These are phyloP conservation scores for Crotalaria pallida DNA, from an alignment of 306 rosid species.

Conservation along the genomic window DNA sequence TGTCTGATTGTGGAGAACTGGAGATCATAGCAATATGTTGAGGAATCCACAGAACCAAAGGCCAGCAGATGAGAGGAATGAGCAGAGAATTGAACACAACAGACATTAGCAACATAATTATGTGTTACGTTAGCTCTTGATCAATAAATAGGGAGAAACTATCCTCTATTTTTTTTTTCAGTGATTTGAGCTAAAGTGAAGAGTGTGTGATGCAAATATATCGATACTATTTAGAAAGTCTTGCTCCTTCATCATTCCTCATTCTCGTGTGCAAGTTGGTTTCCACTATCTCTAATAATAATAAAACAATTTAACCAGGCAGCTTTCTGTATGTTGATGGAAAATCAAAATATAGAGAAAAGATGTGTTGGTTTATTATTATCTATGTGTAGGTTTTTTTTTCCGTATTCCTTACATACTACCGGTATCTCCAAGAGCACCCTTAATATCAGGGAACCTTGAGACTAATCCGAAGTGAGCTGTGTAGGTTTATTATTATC, in stretches of 20 bases:
- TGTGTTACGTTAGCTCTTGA: constrained; percentile 15
- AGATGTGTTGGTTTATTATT: no score
- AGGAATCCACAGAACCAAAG: constrained; percentile 60
- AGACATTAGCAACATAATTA: constrained; percentile 54
- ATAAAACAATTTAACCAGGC: not conserved
- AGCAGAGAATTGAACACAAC: constrained; percentile 82
- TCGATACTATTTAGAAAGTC: not conserved
- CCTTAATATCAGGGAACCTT: no score
- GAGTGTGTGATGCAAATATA: no score
- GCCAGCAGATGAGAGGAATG: constrained; percentile 63
- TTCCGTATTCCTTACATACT: no score
- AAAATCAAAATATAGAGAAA: not conserved
- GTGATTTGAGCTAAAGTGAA: constrained; percentile 11
- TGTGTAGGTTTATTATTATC: no score
- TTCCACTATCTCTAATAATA: not conserved
- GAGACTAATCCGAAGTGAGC: no score
- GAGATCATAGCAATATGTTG: constrained; percentile 74
- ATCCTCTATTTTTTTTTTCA: not conserved
- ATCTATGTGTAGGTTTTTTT: no score
- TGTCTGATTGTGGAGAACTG: constrained; percentile 73
- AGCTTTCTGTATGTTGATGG: not conserved
- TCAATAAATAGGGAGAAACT: not conserved
- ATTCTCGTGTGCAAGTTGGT: not conserved
- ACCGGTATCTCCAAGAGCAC: no score
- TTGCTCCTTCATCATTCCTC: not conserved